Evolutionary conservation across 164 flowering plant species (phyloP).

Genomic region (Macadamia tetraphylla): DNA sequence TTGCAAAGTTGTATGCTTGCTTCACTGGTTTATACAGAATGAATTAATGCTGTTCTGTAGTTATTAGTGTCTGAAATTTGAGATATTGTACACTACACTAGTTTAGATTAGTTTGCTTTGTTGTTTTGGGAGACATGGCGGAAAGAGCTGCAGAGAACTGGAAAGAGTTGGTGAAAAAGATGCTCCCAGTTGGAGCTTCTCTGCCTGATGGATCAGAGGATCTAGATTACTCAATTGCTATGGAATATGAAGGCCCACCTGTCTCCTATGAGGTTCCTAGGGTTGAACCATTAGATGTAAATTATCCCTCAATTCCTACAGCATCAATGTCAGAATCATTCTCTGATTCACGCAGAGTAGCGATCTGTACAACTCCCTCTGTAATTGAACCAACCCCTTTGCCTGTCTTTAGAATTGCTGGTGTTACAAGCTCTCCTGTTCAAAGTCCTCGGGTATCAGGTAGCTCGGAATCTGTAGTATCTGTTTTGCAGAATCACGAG

Average conservation of each 20-base stretch:
- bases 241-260: slow-evolving; percentile 79
- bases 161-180: slow-evolving; percentile 64
- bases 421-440: slow-evolving; percentile 38
- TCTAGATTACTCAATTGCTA: slow-evolving; percentile 81
- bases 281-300: slow-evolving; percentile 56
- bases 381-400: slow-evolving; percentile 69
- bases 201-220: slow-evolving; percentile 42
- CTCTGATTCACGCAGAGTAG: slow-evolving; percentile 36
- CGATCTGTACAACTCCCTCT: slow-evolving; percentile 21
- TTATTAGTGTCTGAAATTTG: not conserved
- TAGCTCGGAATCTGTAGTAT: slow-evolving; percentile 78
- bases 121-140: slow-evolving; percentile 9
- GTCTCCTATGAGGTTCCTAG: slow-evolving; percentile 65
- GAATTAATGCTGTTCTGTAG: not conserved
- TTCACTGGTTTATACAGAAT: not conserved
- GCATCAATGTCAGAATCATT: slow-evolving; percentile 43
- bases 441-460: slow-evolving; percentile 63
- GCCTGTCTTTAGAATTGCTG: slow-evolving; percentile 55
- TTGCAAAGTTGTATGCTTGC: not conserved
- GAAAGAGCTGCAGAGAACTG: slow-evolving; percentile 34
- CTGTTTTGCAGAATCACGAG: slow-evolving; percentile 73
- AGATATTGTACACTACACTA: no score
- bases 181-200: slow-evolving; percentile 85
- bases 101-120: not conserved
- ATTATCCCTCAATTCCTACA: slow-evolving; percentile 35